Evolutionary conservation across 2,329 filamentous ascomycete genomes (phyloP).

Genomic region (Endoconidiophora polonica): DNA sequence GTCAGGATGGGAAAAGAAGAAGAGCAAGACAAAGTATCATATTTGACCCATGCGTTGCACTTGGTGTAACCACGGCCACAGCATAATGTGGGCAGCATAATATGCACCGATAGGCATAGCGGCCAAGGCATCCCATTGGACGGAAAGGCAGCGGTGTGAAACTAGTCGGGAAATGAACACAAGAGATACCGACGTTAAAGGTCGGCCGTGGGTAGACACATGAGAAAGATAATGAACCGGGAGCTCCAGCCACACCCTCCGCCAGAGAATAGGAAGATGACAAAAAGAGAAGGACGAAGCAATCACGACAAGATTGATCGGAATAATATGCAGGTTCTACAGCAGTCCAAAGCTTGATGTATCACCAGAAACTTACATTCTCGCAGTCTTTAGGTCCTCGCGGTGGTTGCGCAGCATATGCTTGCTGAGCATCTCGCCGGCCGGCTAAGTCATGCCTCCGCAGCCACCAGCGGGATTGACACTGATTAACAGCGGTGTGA

Average conservation of each 20-base stretch:
- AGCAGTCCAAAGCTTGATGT: not conserved
- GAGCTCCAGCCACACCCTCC: too few relatives aligned
- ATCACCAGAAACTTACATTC: conserved; percentile 46
- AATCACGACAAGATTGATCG: not conserved
- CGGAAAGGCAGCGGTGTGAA: too few relatives aligned
- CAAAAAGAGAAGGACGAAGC: not conserved
- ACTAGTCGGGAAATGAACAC: too few relatives aligned
- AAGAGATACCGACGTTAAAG: too few relatives aligned
- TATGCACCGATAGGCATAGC: too few relatives aligned
- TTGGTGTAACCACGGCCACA: not conserved
- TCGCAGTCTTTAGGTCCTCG: conserved; percentile 43
- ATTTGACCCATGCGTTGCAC: not conserved
- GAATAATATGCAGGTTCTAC: not conserved
- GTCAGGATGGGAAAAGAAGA: too few relatives aligned
- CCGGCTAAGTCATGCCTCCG: conserved; percentile 87
- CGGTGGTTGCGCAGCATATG: conserved; percentile 66
- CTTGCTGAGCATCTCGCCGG: conserved; percentile 72
- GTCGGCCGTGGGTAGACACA: too few relatives aligned
- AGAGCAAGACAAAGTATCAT: too few relatives aligned
- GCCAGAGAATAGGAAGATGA: not conserved
- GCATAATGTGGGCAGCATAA: too few relatives aligned
- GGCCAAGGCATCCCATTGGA: too few relatives aligned
- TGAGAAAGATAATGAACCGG: too few relatives aligned
- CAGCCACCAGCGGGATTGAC: conserved; percentile 81
- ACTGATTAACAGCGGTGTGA: conserved; percentile 52